A percentile compares a stretch with the other conserved stretches of the same genome.
Evolutionary conservation across 1,284 basidiomycete species (phyloP).

Genomic region (Megacollybia platyphylla): DNA sequence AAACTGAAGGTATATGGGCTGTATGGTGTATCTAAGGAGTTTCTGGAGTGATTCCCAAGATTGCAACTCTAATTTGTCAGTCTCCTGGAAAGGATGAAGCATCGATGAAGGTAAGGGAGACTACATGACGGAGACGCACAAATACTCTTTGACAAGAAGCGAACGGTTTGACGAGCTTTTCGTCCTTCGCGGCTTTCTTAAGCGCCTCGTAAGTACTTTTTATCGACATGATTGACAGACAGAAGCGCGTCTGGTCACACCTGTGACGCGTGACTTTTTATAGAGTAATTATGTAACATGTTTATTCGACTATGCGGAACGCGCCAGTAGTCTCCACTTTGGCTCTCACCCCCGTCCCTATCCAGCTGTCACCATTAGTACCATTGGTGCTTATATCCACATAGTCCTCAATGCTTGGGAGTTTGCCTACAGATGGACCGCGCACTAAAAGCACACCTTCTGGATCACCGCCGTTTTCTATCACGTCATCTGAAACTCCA

Average conservation of each 20-base stretch:
- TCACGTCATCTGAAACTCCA: constrained; percentile 43
- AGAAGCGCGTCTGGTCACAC: too few species aligned
- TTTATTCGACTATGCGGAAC: constrained; percentile 20
- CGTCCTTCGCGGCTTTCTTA: too few species aligned
- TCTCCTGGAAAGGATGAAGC: too few species aligned
- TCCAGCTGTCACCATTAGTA: constrained; percentile 30
- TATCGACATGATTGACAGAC: too few species aligned
- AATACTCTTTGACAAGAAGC: too few species aligned
- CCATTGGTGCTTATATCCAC: constrained; percentile 18
- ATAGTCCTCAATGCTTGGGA: constrained; percentile 27
- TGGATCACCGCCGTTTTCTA: constrained; percentile 52
- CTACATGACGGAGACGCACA: too few species aligned
- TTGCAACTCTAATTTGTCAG: too few species aligned
- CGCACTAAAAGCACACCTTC: constrained; percentile 31
- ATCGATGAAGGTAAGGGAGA: too few species aligned
- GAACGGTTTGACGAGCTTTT: too few species aligned
- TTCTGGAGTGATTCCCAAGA: not conserved
- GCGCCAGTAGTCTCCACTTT: constrained; percentile 50
- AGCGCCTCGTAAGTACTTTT: too few species aligned
- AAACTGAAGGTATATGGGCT: not conserved
- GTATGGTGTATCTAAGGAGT: not conserved
- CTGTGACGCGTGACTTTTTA: too few species aligned
- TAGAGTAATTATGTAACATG: not conserved
- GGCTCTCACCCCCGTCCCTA: constrained; percentile 29
- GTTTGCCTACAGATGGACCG: constrained; percentile 43